Evolutionary conservation across 148 eudicot species (phyloP), one percentile per base, ranked within the genome.

Genomic region (Persicaria maculosa): DNA sequence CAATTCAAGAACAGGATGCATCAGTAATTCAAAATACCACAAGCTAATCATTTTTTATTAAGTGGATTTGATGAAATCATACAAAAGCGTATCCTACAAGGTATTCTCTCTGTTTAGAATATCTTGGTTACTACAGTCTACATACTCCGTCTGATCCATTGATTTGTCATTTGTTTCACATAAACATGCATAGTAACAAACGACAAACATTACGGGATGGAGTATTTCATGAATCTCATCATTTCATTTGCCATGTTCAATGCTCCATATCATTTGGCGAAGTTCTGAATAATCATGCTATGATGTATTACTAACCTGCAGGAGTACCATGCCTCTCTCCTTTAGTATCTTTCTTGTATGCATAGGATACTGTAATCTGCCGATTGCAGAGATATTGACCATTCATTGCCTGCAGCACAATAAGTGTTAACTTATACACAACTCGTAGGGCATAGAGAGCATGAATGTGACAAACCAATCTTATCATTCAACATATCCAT

Each of bases 271-370:
- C 44, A 61, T 61, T 61, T 22, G 44, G 12, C 11, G 5, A 25
- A 20, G 40, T 19, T 31, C 44, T 25, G n/a, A 62, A 16, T 62
- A 62, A 16, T 50, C 19, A 14, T 17, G 17, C 61, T 36, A 52
- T 4, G 54, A 20, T 12, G 17, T 62, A 46, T 44, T 22, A 53
- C 85, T 81, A 58, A 90, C 98, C 96, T 84, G 97, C 97, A 44
- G 97, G 98, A 72, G 99, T 88, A 68, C 99, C 99, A 81, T 92
- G 99, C 52, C 97, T 89, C 86, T 92, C 97, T 74, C 99, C 99
- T 73, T 92, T 92, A 0, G 99, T 90, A 82, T 92, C 98, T 84
- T 95, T 95, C 83, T 95, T 92, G 94, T 92, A 95, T 68, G 99
- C 97, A 78, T 95, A 95, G 4, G 98, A 90, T 44, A 95, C 97